These are phyloP conservation scores for Pascua guehoae DNA, from an alignment of 1,284 basidiomycete species.

Conservation along the genomic window DNA sequence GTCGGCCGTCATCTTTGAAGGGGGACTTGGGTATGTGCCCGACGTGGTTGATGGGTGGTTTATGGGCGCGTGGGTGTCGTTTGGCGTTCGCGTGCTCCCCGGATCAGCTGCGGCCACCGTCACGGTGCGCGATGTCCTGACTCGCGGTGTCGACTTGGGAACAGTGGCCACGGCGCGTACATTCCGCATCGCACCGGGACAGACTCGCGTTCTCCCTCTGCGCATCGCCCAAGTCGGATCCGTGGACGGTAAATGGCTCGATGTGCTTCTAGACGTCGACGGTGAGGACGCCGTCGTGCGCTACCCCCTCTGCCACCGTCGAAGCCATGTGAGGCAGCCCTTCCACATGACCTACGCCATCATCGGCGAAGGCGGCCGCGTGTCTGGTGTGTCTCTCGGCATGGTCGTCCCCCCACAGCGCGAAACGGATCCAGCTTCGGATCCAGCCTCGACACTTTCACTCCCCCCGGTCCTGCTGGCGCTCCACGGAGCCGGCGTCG, in stretches of 20 bases:
- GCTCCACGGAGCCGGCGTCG: conserved; percentile 47
- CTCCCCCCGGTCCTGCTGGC: conserved; percentile 35
- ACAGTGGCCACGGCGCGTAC: neutral
- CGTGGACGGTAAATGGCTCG: neutral
- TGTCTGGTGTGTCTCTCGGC: conserved; percentile 23
- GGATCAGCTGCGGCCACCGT: conserved; percentile 4
- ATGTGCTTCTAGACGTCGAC: neutral
- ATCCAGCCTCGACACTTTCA: no score
- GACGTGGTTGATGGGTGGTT: conserved; percentile 35
- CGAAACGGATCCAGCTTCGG: no score
- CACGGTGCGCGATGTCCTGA: conserved; percentile 2
- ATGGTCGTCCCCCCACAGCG: conserved; percentile 26
- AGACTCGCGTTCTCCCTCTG: conserved; percentile 13
- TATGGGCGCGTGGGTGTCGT: conserved; percentile 31
- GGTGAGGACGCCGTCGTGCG: neutral
- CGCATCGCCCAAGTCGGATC: neutral
- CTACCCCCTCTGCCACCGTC: no score
- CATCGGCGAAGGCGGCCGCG: no score
- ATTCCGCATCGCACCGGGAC: conserved; percentile 5
- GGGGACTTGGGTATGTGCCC: conserved; percentile 21
- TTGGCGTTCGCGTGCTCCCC: conserved; percentile 19
- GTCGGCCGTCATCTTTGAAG: neutral
- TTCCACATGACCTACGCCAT: conserved; percentile 18
- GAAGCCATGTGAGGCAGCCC: no score
- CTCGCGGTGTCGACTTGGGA: neutral